A percentile compares a stretch with the other conserved stretches of the same genome.
Evolutionary conservation across 371 early-diverging fungal species (phyloP).

Genomic region (Haplosporangium sp.): DNA sequence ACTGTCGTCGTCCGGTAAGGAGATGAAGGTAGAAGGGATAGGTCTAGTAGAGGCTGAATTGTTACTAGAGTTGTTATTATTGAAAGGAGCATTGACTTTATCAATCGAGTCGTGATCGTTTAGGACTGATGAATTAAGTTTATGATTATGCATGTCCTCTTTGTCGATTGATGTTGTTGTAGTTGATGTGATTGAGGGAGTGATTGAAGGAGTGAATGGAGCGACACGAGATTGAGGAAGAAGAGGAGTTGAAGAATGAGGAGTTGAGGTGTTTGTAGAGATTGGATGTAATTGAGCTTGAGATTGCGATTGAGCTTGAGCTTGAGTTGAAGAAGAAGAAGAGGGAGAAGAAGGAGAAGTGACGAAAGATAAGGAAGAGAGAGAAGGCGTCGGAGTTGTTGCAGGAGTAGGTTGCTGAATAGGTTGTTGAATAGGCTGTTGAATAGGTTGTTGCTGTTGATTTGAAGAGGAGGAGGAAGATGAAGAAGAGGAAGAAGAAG

Average conservation of each 20-base stretch:
- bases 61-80: no score
- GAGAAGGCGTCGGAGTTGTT: no score
- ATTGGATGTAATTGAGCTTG: no score
- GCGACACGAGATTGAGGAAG: neutral
- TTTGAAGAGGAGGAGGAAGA: neutral
- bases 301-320: no score
- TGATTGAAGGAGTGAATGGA: neutral
- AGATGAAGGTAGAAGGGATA: conserved; percentile 40
- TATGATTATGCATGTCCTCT: no score
- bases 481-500: no score
- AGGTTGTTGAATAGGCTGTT: neutral
- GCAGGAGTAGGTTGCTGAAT: neutral
- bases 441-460: neutral
- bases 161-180: neutral
- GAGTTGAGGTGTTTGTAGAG: no score
- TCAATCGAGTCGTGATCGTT: no score
- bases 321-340: neutral
- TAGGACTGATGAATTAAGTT: no score
- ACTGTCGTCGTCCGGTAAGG: conserved; percentile 15
- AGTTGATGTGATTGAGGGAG: neutral
- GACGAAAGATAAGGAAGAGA: neutral
- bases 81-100: no score
- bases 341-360: neutral
- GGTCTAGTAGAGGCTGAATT: neutral
- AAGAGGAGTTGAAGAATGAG: no score